Conservation (phyloP, 2,329 filamentous ascomycete species). For the Fonsecaea pedrosoi region DNA sequence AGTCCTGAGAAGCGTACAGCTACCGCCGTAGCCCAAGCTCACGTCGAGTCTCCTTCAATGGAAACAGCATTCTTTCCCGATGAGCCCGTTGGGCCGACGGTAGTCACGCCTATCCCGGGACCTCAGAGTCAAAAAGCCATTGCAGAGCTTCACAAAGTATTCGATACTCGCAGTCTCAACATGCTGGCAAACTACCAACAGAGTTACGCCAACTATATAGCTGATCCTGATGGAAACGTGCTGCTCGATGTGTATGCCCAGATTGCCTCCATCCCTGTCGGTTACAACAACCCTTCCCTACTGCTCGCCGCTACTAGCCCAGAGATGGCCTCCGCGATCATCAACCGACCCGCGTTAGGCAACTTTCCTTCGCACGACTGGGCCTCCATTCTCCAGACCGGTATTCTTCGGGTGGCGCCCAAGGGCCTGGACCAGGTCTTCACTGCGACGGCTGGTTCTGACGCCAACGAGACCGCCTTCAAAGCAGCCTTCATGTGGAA, state of each 20-base stretch:
- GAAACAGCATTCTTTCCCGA: slow-evolving; percentile 63
- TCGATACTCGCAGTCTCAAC: slow-evolving; percentile 85
- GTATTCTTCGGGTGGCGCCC: slow-evolving; percentile 81
- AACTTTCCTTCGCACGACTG: slow-evolving; percentile 90
- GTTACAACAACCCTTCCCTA: slow-evolving; percentile 87
- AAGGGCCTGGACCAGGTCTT: slow-evolving; percentile 87
- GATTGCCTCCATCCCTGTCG: slow-evolving; percentile 89
- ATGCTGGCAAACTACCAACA: slow-evolving; percentile 78
- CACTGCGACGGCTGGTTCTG: slow-evolving; percentile 85
- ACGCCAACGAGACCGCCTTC: slow-evolving; percentile 93
- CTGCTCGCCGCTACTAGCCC: slow-evolving; percentile 72
- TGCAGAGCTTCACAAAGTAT: slow-evolving; percentile 75
- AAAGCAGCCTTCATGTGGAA: slow-evolving; percentile 96
- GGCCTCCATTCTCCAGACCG: slow-evolving; percentile 77
- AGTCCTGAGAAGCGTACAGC: slow-evolving; percentile 28
- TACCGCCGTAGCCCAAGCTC: slow-evolving; percentile 31
- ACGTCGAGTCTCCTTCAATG: slow-evolving; percentile 20
- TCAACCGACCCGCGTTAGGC: slow-evolving; percentile 74
- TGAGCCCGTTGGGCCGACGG: slow-evolving; percentile 62
- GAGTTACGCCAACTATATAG: slow-evolving; percentile 77
- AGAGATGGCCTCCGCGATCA: slow-evolving; percentile 79
- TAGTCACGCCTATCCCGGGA: slow-evolving; percentile 72
- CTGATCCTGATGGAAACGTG: slow-evolving; percentile 59
- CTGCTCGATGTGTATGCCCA: slow-evolving; percentile 69
- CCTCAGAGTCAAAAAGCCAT: slow-evolving; percentile 74